phyloP scores from a whole-genome alignment of 1,139 yeast genomes.

The Protomyces lactucae-debilis region DNA sequence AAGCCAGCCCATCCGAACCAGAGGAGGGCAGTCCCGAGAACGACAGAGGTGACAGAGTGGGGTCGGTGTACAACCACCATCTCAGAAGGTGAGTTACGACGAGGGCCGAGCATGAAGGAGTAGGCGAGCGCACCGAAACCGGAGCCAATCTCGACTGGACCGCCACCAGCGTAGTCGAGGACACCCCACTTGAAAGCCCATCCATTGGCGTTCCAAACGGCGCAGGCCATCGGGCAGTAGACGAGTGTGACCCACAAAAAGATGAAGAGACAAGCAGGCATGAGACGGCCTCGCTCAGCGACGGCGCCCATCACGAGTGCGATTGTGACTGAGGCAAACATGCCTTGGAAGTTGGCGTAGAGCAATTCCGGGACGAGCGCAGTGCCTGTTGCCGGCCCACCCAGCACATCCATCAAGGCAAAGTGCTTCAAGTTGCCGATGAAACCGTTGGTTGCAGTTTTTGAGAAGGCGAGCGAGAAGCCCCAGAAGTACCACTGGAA shows the following conservation, averaged over 20 bases:
- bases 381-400: conserved; percentile 44
- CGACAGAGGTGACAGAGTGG: conserved; percentile 83
- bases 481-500: conserved; percentile 99
- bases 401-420: conserved; percentile 71
- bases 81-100: conserved; percentile 63
- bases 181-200: conserved; percentile 94
- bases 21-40: conserved; percentile 65
- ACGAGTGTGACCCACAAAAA: conserved; percentile 89
- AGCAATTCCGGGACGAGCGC: conserved; percentile 71
- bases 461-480: conserved; percentile 79
- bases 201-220: conserved; percentile 92
- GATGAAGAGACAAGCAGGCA: conserved; percentile 76
- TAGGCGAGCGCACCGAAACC: conserved; percentile 88
- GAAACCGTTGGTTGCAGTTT: conserved; percentile 68
- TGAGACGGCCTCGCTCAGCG: conserved; percentile 86
- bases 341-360: conserved; percentile 81
- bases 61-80: conserved; percentile 85
- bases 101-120: conserved; percentile 54
- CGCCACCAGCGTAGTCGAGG: conserved; percentile 95
- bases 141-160: conserved; percentile 88
- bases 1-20: conserved; percentile 76
- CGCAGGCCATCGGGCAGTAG: conserved; percentile 86
- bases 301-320: conserved; percentile 93
- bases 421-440: conserved; percentile 81
- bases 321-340: conserved; percentile 82